Percentiles rank a stretch among this genome's conserved stretches.
Evolutionary conservation across 2,329 filamentous ascomycete genomes (phyloP).

Genomic region (Ophiostoma perfectum): DNA sequence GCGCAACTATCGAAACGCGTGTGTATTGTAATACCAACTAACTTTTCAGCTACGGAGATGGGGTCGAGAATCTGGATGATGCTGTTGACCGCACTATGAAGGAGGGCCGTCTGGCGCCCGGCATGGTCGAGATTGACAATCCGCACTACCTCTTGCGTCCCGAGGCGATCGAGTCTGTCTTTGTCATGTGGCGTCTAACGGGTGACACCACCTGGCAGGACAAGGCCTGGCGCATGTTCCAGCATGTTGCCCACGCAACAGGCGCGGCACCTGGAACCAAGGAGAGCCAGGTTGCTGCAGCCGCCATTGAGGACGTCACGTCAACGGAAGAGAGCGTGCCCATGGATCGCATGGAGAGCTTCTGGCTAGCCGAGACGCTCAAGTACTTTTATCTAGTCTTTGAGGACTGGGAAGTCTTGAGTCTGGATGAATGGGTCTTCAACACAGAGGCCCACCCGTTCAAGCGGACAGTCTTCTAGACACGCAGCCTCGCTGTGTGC

Average conservation of each 20-base stretch:
- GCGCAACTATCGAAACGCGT: no score
- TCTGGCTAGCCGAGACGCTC: slow-evolving; percentile 65
- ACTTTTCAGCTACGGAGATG: neutral
- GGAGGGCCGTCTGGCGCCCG: slow-evolving; percentile 46
- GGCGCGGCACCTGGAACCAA: slow-evolving; percentile 40
- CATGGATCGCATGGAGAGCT: slow-evolving; percentile 66
- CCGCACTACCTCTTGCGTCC: slow-evolving; percentile 62
- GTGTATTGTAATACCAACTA: no score
- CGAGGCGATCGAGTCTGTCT: slow-evolving; percentile 76
- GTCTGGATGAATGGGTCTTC: slow-evolving; percentile 57
- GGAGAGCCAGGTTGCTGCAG: slow-evolving; percentile 47
- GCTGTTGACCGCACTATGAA: slow-evolving; percentile 36
- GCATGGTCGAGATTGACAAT: slow-evolving; percentile 52
- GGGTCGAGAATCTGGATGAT: slow-evolving; percentile 27
- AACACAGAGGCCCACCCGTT: slow-evolving; percentile 54
- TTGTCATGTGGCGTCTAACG: slow-evolving; percentile 70
- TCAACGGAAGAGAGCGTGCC: slow-evolving; percentile 31
- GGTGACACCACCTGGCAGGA: slow-evolving; percentile 60
- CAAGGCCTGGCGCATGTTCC: slow-evolving; percentile 70
- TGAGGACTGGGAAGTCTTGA: slow-evolving; percentile 52
- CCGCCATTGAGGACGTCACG: slow-evolving; percentile 63
- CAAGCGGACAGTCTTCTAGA: slow-evolving; percentile 30
- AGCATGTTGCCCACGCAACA: slow-evolving; percentile 56
- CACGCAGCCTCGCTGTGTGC: no score
- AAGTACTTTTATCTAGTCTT: slow-evolving; percentile 64